Base-by-base conservation (phyloP, 495 filamentous ascomycete genomes). In the Gamarada debralockiae region DNA sequence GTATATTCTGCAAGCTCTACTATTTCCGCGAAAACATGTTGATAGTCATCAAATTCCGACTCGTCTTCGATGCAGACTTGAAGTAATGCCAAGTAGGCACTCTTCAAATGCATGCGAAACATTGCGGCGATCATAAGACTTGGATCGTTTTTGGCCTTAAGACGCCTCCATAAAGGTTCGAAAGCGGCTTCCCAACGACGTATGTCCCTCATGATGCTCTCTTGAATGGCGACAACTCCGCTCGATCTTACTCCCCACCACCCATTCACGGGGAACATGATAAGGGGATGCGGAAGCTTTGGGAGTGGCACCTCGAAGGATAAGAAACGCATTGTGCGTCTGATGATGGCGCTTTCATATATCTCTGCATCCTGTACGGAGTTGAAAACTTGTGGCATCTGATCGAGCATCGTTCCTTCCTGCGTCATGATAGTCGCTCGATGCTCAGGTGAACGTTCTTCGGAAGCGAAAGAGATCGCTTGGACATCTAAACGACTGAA, bases 401-500 rank as follows among this genome's bases (percentile, higher is more conserved):
- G 22, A 21, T 46, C 21, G 17, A 37, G 25, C 1, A 36, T 34
- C 22, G 21, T 25, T 22, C 38, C 12, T 22, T 37, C 31, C n/a
- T n/a, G n/a, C n/a, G n/a, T n/a, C n/a, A n/a, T n/a, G n/a, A n/a
- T n/a, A n/a, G n/a, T n/a, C n/a, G n/a, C n/a, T n/a, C n/a, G n/a
- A n/a, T n/a, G n/a, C 1, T 31, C 46, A 12, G 25, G 17, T 17
- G 46, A 27, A 3, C 31, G 12, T 22, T 39, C 23, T 3, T 52
- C 40, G 2, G 49, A 33, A 29, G 10, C 10, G 20, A 58, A 53
- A 3, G 38, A 47, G 1, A 47, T 39, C 4, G 34, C 17, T 24
- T 58, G 55, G 1, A 50, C 8, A 7, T 44, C 41, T 8, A 53
- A 31, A 17, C 49, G 41, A 20, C 23, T 24, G 34, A 58, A 58